Conservation (phyloP, 2,329 filamentous ascomycete species). For the Lecanoromycetidae sp. region DNA sequence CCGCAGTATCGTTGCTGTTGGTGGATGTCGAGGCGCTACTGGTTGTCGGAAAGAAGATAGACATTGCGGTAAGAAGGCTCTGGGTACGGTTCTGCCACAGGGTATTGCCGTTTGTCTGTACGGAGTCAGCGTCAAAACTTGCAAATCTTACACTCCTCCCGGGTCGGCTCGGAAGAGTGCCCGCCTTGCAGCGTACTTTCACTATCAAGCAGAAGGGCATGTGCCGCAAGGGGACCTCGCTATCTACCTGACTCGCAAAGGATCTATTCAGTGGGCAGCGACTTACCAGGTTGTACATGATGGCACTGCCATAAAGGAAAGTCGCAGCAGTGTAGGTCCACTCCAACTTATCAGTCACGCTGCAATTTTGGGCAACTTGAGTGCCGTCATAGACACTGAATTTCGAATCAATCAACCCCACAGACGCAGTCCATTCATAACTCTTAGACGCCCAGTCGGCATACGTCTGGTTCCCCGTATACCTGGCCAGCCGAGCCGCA, state of each 20-base stretch:
- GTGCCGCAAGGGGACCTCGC: too few species aligned
- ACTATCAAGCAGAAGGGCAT: too few species aligned
- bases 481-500: slow-evolving; percentile 29
- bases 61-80: slow-evolving; percentile 40
- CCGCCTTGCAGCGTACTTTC: too few species aligned
- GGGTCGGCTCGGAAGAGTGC: too few species aligned
- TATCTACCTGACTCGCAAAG: too few species aligned
- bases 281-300: slow-evolving; percentile 53
- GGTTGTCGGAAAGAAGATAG: slow-evolving; percentile 40
- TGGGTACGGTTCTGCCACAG: slow-evolving; percentile 47
- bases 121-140: too few species aligned
- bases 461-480: slow-evolving; percentile 28
- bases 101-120: slow-evolving; percentile 34
- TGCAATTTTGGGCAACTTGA: slow-evolving; percentile 43
- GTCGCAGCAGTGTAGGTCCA: slow-evolving; percentile 56
- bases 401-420: slow-evolving; percentile 33
- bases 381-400: slow-evolving; percentile 37
- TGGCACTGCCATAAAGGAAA: slow-evolving; percentile 47
- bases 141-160: too few species aligned
- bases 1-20: slow-evolving; percentile 13
- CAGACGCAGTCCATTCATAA: slow-evolving; percentile 25
- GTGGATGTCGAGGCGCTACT: slow-evolving; percentile 28
- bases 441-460: slow-evolving; percentile 27
- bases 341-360: slow-evolving; percentile 47
- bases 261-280: too few species aligned